A percentile compares a stretch with the other conserved stretches of the same genome.
Conservation (phyloP, 2,329 filamentous ascomycete genomes). For the Kalmusia sp. region DNA sequence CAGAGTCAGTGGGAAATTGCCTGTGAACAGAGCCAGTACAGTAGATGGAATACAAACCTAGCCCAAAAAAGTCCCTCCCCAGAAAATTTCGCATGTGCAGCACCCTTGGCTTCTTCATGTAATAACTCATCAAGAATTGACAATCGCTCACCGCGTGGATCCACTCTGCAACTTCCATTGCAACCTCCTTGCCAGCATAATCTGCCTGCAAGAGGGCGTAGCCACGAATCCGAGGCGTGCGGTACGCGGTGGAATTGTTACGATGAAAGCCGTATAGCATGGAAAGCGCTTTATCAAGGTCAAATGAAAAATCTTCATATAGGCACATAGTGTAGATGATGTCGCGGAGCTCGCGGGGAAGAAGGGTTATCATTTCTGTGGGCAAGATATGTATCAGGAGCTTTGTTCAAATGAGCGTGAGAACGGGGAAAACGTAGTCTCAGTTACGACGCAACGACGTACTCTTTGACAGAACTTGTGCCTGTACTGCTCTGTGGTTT, state of each 20-base stretch:
- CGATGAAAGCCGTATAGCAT: not conserved
- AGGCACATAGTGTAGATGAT: not conserved
- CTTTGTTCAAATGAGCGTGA: not conserved
- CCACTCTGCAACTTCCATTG: not conserved
- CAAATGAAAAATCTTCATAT: no score
- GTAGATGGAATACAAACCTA: not conserved
- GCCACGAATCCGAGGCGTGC: not conserved
- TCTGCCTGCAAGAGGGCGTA: not conserved
- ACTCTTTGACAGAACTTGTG: no score
- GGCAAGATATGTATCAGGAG: not conserved
- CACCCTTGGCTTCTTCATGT: not conserved
- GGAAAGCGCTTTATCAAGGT: not conserved
- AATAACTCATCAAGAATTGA: not conserved
- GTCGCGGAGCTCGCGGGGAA: conserved; percentile 1
- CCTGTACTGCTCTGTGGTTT: not conserved
- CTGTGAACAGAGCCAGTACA: not conserved
- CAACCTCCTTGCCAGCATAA: not conserved
- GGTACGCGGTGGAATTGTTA: not conserved
- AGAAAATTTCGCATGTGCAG: not conserved
- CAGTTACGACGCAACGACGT: no score
- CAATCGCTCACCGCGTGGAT: not conserved
- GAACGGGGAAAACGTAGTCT: no score
- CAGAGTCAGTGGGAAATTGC: not conserved
- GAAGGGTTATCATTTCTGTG: no score
- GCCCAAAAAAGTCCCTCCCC: not conserved